phyloP scores from a whole-genome alignment of 2,329 filamentous ascomycete species.

The Cephalotrichum gorgonifer region DNA sequence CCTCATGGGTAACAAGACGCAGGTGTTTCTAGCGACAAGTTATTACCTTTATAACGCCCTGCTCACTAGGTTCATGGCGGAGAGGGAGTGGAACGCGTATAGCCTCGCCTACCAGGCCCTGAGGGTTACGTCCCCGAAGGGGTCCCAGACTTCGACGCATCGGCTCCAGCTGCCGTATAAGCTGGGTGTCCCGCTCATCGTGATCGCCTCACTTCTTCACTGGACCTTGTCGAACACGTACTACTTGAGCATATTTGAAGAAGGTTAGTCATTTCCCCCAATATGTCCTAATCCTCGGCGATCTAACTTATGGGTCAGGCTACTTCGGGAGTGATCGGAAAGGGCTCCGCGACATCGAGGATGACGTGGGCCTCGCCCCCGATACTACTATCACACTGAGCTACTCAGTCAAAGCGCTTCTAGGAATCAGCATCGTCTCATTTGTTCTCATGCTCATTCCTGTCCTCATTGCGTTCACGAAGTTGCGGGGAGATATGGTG shows the following conservation, averaged over 20 bases:
- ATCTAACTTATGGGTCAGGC: neutral
- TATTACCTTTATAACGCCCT: conserved; percentile 37
- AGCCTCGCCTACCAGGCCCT: conserved; percentile 6
- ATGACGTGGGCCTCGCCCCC: neutral
- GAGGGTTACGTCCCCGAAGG: conserved; percentile 10
- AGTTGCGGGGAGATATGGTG: conserved; percentile 2
- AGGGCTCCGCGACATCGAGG: conserved; percentile 3
- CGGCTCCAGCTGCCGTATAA: conserved; percentile 13
- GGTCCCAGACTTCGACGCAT: conserved; percentile 10
- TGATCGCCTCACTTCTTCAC: conserved; percentile 9
- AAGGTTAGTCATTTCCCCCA: neutral
- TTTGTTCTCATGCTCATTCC: neutral
- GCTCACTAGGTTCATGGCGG: conserved; percentile 13
- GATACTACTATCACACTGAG: neutral
- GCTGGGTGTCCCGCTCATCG: conserved; percentile 11
- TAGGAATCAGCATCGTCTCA: neutral
- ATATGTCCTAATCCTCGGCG: neutral
- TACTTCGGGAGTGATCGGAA: neutral
- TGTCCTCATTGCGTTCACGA: conserved; percentile 1
- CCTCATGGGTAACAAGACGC: conserved; percentile 20
- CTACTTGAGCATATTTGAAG: conserved; percentile 5
- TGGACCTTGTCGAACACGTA: conserved; percentile 9
- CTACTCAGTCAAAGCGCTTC: conserved; percentile 1
- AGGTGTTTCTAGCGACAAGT: conserved; percentile 34
- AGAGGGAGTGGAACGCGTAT: conserved; percentile 2